Evolutionary conservation across 495 filamentous ascomycete species (phyloP), one percentile per base, ranked within the genome.

Genomic region (Penicillium cosmopolitanum): DNA sequence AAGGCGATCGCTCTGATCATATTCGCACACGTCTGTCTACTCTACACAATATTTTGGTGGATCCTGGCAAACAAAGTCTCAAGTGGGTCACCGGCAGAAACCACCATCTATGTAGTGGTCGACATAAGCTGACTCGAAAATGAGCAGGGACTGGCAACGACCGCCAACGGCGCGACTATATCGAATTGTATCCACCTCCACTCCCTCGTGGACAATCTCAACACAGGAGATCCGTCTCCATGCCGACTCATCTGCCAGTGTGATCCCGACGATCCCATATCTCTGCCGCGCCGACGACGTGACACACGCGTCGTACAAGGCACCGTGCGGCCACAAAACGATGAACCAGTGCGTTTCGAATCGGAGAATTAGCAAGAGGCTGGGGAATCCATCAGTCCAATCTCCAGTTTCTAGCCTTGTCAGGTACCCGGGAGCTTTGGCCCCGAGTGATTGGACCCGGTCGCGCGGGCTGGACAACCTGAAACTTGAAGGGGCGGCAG

Each of bases 361-460:
- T 48, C 46, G 46, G 46, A 48, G 46, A 48, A 31, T 25, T 52
- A 11, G n/a, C 8, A 44, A 44, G 42, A 44, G 42, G 42, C 42
- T 44, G 42, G 42, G 42, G 6, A 9, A 40, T 40, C 36, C 36
- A 40, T 4, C 36, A 5, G 3, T 40, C 16, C 42, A 38, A 13
- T 38, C 36, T 38, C 50, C 36, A n/a, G 13, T 18, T 44, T 7
- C 42, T 23, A 36, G 38, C 21, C 40, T 55, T 43, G 36, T 44
- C 53, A 55, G 53, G 40, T 43, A 55, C 40, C 33, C 33, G 21
- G 31, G 51, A 61, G 59, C 48, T 57, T 63, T 63, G 55, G 33
- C 60, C 55, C 36, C 25, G 8, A 19, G 44, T 51, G 34, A 58
- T 63, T 58, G 55, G 60, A 15, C 31, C 21, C 46, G 51, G 60